A percentile compares a stretch with the other conserved stretches of the same genome.
Evolutionary conservation across 805 yeast genomes (phyloP).

Genomic region (Pichia paraexigua): DNA sequence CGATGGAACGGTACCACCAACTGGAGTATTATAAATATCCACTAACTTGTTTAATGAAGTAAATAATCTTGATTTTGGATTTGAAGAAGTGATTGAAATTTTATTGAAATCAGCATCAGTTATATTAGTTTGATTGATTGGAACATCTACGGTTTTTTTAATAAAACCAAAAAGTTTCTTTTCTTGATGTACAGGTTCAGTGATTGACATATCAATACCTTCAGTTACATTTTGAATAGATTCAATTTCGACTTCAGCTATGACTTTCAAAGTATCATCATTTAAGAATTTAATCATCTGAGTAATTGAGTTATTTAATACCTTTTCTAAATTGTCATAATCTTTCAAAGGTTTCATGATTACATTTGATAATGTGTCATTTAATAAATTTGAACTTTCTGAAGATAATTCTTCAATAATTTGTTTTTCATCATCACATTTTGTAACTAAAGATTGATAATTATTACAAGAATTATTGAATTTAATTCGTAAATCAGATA

Average conservation of each 20-base stretch:
- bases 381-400: slow-evolving; percentile 28
- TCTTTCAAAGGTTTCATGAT: slow-evolving; percentile 34
- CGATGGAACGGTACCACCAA: not conserved
- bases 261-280: slow-evolving; percentile 67
- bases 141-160: slow-evolving; percentile 4
- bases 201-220: slow-evolving; percentile 58
- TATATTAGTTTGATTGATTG: slow-evolving; percentile 9
- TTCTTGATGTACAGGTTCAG: slow-evolving; percentile 42
- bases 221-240: slow-evolving; percentile 81
- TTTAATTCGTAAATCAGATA: slow-evolving; percentile 45
- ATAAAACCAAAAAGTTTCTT: slow-evolving; percentile 44
- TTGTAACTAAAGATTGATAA: slow-evolving; percentile 33
- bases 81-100: slow-evolving; percentile 16
- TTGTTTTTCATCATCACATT: slow-evolving; percentile 43
- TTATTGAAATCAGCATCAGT: slow-evolving; percentile 19
- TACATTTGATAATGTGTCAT: slow-evolving; percentile 28
- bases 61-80: slow-evolving; percentile 22
- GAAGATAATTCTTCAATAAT: slow-evolving; percentile 35
- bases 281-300: slow-evolving; percentile 55
- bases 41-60: slow-evolving; percentile 13
- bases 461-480: slow-evolving; percentile 35
- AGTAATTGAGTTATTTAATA: slow-evolving; percentile 43
- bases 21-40: slow-evolving; percentile 12
- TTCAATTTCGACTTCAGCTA: slow-evolving; percentile 81
- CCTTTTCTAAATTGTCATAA: slow-evolving; percentile 38